Base-by-base conservation (phyloP, 73 alveolate species). In the Durusdinium trenchii region DNA sequence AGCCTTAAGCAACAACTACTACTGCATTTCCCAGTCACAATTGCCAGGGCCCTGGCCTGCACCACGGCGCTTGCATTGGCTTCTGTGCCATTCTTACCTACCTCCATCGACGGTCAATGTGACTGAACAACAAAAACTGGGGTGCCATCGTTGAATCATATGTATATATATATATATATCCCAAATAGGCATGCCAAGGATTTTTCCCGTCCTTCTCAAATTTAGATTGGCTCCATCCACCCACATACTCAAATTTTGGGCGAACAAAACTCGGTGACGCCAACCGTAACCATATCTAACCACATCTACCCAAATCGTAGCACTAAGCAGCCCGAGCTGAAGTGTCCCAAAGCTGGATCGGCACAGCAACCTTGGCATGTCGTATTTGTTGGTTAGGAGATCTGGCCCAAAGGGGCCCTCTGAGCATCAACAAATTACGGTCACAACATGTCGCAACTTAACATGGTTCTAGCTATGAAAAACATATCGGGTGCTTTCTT, bases 291-390 rank as follows among this genome's bases (percentile, higher is more conserved):
- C 12, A 57, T 57, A 57, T 57, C 23, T 57, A 16, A 23, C 23
- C 69, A 57, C 12, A 57, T 57, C 12, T 16, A 57, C 12, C 12
- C 23, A 57, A 57, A 57, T 16, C 69, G 32, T 16, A 60, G 73
- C 18, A 23, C 73, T 32, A 32, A 2, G 73, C 0, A 23, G 18
- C 30, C 73, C 94, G 40, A 61, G 75, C 94, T 40, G 50, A 52
- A 38, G n/a, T 28, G 76, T 91, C 98, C 98, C 98, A 91, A n/a
- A 91, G 98, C 89, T 91, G 98, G 42, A 78, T 69, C 16, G 98
- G 98, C 50, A 91, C 98, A 12, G 98, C 98, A 28, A 91, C 98
- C 98, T 90, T 20, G 50, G 67, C 87, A 12, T 12, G 52, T 20
- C 28, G 52, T 48, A 9, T 20, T 20, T 54, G 64, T 9, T 54